Base-by-base conservation (phyloP, 1,139 yeast species). In the Yamadazyma sp. region DNA sequence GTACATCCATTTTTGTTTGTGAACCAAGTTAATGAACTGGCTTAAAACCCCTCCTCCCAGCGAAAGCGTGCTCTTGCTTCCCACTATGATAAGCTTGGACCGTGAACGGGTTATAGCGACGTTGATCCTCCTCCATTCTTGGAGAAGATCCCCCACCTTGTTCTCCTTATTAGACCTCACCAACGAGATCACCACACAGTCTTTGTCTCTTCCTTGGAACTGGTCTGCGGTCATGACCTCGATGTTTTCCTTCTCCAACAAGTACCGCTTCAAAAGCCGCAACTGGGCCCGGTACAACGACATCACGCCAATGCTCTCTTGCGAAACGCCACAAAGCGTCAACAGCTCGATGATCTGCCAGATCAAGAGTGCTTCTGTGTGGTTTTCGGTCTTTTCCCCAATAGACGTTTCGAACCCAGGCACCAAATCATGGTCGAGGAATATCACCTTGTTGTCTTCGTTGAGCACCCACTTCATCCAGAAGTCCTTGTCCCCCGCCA, bases 191-290 rank as follows among this genome's bases (percentile, higher is more conserved):
- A 94, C 78, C 11, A 94, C 81, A 52, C 96, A 83, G 37, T 89
- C 94, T 58, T 89, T 92, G 58, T 94, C 99, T 41, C 97, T 74
- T 0, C 98, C 99, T 62, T 94, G 98, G 50, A 86, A 92, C 48
- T 87, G 92, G 59, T 94, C 99, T 0, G 97, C 98, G 0, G 98
- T 94, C 44, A 92, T 66, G 18, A 87, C 74, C 51, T 92, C 98
- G 29, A 92, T 64, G 0, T 69, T 75, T 3, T 61, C 56, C 14
- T 66, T 59, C 2, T 58, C 55, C 0, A 58, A 45, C 30, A 85
- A 64, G 22, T 64, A 59, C 11, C 75, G 66, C 33, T 69, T 69
- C 36, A 88, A 64, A 9, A 80, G 59, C 26, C 78, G 62, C 33
- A 92, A 62, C 56, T 92, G 99, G 0, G 92, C 87, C 33, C 95